phyloP scores from a whole-genome alignment of 225 moss, liverwort and hornwort genomes.

The Sphagnum tenellum region DNA sequence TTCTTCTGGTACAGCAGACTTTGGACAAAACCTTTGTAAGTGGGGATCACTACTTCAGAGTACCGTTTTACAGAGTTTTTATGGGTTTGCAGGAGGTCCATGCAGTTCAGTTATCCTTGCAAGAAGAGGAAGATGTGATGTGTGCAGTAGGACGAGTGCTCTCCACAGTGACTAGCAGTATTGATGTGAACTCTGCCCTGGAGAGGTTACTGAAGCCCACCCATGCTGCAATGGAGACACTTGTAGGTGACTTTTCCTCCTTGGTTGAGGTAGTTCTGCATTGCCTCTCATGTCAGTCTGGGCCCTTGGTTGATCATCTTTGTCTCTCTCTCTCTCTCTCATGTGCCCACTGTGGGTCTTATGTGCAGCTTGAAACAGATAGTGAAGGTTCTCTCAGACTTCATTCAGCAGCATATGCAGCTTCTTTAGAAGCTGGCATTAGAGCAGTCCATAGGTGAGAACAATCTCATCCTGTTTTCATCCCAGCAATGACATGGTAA shows the following conservation, averaged over 20 bases:
- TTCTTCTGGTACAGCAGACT: too few relatives aligned
- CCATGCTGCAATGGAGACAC: conserved; percentile 68
- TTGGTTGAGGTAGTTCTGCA: too few relatives aligned
- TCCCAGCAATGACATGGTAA: too few relatives aligned
- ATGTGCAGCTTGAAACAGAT: conserved; percentile 63
- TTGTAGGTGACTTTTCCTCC: conserved; percentile 33
- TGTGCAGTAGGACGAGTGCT: conserved; percentile 74
- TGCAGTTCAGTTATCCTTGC: conserved; percentile 64
- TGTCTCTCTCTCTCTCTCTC: too few relatives aligned
- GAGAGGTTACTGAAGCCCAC: conserved; percentile 84
- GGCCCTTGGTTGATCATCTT: too few relatives aligned
- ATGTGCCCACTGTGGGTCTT: not conserved
- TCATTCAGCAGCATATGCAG: conserved; percentile 81
- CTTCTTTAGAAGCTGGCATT: conserved; percentile 72
- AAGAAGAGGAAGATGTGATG: conserved; percentile 97
- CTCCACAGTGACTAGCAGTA: conserved; percentile 52
- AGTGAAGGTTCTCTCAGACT: conserved; percentile 79
- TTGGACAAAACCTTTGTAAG: too few relatives aligned
- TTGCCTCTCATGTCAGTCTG: too few relatives aligned
- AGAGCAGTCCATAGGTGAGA: conserved; percentile 83
- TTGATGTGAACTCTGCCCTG: conserved; percentile 70
- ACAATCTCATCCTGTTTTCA: not conserved
- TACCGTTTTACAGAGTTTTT: not conserved
- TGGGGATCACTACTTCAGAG: too few relatives aligned
- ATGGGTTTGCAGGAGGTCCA: conserved; percentile 57